phyloP scores from a whole-genome alignment of 2,329 filamentous ascomycete species.

The Aulographum hederae region DNA sequence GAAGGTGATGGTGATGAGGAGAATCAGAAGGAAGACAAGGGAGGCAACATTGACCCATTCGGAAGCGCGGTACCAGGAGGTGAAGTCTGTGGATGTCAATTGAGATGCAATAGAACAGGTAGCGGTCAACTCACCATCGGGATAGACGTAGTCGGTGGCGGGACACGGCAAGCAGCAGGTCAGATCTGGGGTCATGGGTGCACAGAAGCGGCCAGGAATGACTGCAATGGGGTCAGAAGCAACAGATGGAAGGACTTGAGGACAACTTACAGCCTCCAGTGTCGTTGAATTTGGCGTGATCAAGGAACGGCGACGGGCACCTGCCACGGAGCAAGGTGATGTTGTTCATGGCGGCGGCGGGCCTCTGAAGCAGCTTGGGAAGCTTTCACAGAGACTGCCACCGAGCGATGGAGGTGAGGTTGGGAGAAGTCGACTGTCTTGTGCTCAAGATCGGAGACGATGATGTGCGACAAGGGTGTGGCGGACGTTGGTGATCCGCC shows the following conservation, averaged over 20 bases:
- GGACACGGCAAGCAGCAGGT: constrained; percentile 85
- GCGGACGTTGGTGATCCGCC: no score
- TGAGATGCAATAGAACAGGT: no score
- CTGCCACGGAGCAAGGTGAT: constrained; percentile 25
- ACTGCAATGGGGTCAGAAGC: constrained; percentile 24
- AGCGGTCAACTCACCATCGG: constrained; percentile 10
- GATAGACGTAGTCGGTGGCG: constrained; percentile 57
- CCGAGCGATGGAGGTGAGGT: no score
- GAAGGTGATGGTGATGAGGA: constrained; percentile 61
- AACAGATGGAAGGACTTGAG: constrained; percentile 2
- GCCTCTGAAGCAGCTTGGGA: no score
- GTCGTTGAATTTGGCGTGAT: constrained; percentile 39
- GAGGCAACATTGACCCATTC: constrained; percentile 70
- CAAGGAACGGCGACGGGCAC: constrained; percentile 54
- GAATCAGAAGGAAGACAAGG: constrained; percentile 51
- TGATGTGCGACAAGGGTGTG: no score
- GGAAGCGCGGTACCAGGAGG: constrained; percentile 42
- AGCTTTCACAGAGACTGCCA: no score
- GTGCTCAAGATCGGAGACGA: no score
- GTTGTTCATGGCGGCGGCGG: no score
- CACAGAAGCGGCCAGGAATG: constrained; percentile 38
- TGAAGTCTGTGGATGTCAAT: constrained; percentile 24
- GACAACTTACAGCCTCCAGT: constrained; percentile 53
- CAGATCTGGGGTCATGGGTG: constrained; percentile 21
- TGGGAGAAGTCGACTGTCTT: no score